These are phyloP conservation scores for Xanthoparmelia taractica DNA, from an alignment of 495 filamentous ascomycete species.

Conservation along the genomic window DNA sequence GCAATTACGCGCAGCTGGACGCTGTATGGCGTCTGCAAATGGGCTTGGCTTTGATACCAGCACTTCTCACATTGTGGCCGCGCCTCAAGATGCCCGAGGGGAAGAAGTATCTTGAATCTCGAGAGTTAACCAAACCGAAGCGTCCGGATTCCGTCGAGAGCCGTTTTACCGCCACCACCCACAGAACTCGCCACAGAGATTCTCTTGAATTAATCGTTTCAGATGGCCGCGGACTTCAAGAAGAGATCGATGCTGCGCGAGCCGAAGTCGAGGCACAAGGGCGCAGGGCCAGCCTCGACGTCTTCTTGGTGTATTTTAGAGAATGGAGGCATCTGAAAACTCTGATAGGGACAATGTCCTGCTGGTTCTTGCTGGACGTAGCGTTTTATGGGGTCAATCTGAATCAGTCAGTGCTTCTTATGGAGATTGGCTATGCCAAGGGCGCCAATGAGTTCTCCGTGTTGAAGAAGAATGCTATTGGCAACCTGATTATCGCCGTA, in stretches of 20 bases:
- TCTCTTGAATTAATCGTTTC: conserved; percentile 9
- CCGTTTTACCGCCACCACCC: conserved; percentile 10
- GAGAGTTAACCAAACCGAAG: conserved; percentile 11
- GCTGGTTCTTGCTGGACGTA: conserved; percentile 72
- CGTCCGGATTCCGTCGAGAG: conserved; percentile 16
- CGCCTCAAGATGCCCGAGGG: conserved; percentile 28
- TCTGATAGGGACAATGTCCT: conserved; percentile 67
- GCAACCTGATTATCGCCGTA: conserved; percentile 65
- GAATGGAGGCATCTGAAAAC: conserved; percentile 61
- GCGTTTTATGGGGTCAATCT: conserved; percentile 62
- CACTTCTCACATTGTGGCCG: conserved; percentile 18
- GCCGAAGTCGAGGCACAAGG: conserved; percentile 16
- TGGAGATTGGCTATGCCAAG: conserved; percentile 58
- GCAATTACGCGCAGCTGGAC: conserved; percentile 22
- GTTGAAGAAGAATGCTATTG: conserved; percentile 62
- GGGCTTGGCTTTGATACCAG: conserved; percentile 25
- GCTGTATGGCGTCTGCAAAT: conserved; percentile 27
- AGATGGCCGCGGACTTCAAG: conserved; percentile 13
- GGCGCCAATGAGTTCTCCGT: conserved; percentile 51
- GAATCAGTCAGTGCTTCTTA: conserved; percentile 63
- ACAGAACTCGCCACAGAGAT: conserved; percentile 11
- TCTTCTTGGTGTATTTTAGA: conserved; percentile 45
- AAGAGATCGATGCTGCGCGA: conserved; percentile 18
- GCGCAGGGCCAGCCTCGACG: conserved; percentile 12
- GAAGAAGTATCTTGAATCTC: conserved; percentile 24